Evolutionary conservation across 768 basidiomycete genomes (phyloP).

Genomic region (Suillus clintonianus): DNA sequence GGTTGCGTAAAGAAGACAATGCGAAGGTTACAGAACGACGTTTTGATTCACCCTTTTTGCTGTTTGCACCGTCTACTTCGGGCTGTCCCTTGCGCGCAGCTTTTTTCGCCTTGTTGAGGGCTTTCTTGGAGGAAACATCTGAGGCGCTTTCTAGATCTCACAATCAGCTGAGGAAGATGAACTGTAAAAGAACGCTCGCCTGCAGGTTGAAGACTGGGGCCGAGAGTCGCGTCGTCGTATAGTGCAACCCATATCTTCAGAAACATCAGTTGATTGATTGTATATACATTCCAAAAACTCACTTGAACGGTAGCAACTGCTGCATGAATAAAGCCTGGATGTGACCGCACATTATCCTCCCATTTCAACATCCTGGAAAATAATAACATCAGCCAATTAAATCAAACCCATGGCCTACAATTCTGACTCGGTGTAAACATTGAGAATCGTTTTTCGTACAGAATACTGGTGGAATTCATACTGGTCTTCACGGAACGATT

Average conservation of each 20-base stretch:
- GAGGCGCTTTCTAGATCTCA: background rate
- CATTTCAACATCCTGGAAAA: slow-evolving; percentile 67
- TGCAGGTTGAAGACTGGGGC: slow-evolving; percentile 38
- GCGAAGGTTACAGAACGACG: slow-evolving; percentile 13
- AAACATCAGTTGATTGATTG: slow-evolving; percentile 13
- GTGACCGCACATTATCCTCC: slow-evolving; percentile 78
- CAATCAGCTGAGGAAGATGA: background rate
- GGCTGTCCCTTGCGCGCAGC: slow-evolving; percentile 59
- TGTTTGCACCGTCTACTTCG: slow-evolving; percentile 47
- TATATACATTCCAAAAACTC: slow-evolving; percentile 3
- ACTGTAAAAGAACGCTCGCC: slow-evolving; percentile 27
- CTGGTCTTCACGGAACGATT: slow-evolving; percentile 91
- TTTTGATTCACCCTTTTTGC: slow-evolving; percentile 62
- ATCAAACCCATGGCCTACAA: background rate
- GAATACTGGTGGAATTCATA: slow-evolving; percentile 98
- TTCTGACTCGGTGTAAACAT: slow-evolving; percentile 81
- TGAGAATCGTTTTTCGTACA: slow-evolving; percentile 84
- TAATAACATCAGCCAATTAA: slow-evolving; percentile 4
- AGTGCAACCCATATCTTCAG: slow-evolving; percentile 72
- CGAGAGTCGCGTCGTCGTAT: slow-evolving; percentile 70
- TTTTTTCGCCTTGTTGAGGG: slow-evolving; percentile 86
- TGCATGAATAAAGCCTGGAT: slow-evolving; percentile 74
- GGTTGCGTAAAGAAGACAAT: slow-evolving; percentile 13
- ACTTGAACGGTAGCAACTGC: slow-evolving; percentile 75
- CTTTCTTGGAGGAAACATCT: slow-evolving; percentile 62